phyloP scores from a whole-genome alignment of 768 basidiomycete species.

The Tulasnella sp. region DNA sequence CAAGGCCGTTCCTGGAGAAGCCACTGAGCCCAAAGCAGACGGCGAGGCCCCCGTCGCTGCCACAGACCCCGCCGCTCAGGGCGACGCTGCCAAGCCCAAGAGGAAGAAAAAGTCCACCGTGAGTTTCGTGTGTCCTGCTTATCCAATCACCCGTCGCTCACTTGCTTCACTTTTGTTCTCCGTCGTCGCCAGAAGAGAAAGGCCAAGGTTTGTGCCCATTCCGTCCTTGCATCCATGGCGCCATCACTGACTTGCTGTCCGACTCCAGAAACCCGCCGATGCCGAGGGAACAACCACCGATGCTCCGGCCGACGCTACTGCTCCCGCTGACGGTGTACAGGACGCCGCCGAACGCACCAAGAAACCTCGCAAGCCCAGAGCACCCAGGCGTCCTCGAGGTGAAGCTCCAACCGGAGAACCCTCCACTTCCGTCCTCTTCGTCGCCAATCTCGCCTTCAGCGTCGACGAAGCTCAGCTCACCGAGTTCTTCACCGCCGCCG shows the following conservation, averaged over 20 bases:
- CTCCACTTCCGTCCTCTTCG: constrained; percentile 83
- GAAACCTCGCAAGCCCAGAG: constrained; percentile 40
- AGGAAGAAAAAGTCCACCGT: constrained; percentile 44
- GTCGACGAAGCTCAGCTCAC: constrained; percentile 76
- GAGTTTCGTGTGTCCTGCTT: not conserved
- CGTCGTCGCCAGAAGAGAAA: constrained; percentile 29
- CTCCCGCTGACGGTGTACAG: constrained; percentile 24
- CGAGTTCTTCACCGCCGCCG: constrained; percentile 76
- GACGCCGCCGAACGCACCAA: constrained; percentile 33
- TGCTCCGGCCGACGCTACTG: constrained; percentile 29
- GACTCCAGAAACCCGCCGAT: constrained; percentile 19
- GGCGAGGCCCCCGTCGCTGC: constrained; percentile 39
- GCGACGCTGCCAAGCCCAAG: constrained; percentile 47
- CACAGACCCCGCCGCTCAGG: constrained; percentile 32
- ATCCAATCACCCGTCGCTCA: not conserved
- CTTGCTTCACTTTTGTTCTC: not conserved
- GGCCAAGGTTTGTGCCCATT: constrained; percentile 21
- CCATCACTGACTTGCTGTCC: not conserved
- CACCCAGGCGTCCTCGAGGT: constrained; percentile 59
- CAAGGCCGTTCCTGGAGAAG: constrained; percentile 80
- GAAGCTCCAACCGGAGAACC: constrained; percentile 81
- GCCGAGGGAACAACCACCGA: constrained; percentile 24
- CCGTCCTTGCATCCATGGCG: not conserved
- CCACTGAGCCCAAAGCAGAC: constrained; percentile 80
- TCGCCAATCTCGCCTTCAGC: constrained; percentile 95